These are phyloP conservation scores for Geotrichum histeridarum DNA, from an alignment of 1,139 yeast species.

Conservation along the genomic window DNA sequence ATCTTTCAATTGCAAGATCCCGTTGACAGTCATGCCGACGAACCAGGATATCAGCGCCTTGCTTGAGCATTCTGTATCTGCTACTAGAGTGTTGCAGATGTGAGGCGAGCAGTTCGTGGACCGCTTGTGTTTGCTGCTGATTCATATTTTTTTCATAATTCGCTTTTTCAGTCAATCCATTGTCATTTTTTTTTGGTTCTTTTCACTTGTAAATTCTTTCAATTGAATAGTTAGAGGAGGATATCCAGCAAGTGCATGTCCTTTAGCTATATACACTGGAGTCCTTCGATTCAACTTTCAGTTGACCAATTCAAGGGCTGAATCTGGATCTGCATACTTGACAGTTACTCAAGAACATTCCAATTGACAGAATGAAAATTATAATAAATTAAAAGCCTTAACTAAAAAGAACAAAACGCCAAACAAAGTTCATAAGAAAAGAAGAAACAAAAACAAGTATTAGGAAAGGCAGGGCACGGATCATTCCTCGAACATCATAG, in stretches of 20 bases:
- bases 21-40: conserved; percentile 33
- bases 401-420: no score
- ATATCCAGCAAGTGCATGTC: not conserved
- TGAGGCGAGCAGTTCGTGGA: not conserved
- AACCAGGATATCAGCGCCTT: conserved; percentile 34
- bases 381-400: no score
- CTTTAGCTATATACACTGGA: not conserved
- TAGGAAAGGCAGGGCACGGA: not conserved
- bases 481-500: conserved; percentile 9
- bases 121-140: no score
- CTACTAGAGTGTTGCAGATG: conserved; percentile 16
- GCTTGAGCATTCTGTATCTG: conserved; percentile 23
- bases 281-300: no score
- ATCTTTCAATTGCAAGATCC: conserved; percentile 35
- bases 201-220: not conserved
- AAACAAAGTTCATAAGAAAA: no score
- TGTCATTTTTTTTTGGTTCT: not conserved
- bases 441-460: no score
- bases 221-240: no score
- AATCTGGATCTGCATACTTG: no score
- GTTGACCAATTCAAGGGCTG: no score
- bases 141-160: no score
- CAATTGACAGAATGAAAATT: no score
- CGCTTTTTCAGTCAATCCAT: not conserved
- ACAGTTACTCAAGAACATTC: no score